Conservation (phyloP, 2,329 filamentous ascomycete genomes). For the Amylocarpus encephaloides region DNA sequence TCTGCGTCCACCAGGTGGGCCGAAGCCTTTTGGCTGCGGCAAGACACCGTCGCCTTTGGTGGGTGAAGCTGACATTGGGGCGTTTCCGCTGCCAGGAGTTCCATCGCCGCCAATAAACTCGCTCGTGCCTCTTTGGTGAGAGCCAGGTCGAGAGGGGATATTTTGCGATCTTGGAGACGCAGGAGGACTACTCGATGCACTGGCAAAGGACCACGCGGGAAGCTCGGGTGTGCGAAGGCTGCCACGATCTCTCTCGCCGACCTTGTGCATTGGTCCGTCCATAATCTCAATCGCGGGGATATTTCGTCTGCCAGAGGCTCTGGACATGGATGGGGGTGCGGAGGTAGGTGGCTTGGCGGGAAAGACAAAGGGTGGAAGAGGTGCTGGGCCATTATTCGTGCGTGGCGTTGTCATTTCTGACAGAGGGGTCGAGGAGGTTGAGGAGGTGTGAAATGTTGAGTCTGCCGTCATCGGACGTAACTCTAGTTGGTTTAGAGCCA, state of each 20-base stretch:
- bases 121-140: slow-evolving; percentile 71
- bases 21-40: slow-evolving; percentile 44
- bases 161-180: slow-evolving; percentile 41
- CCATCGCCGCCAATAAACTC: slow-evolving; percentile 75
- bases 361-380: slow-evolving; percentile 62
- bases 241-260: not conserved
- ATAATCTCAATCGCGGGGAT: slow-evolving; percentile 36
- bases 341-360: slow-evolving; percentile 42
- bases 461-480: slow-evolving; percentile 6
- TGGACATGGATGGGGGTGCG: slow-evolving; percentile 42
- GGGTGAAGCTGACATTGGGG: slow-evolving; percentile 60
- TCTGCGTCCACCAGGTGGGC: slow-evolving; percentile 49
- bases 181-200: slow-evolving; percentile 23
- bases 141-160: slow-evolving; percentile 47
- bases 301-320: slow-evolving; percentile 45
- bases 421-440: slow-evolving; percentile 2
- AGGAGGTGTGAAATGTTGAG: slow-evolving; percentile 2
- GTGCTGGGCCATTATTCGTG: slow-evolving; percentile 36
- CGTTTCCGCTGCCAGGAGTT: slow-evolving; percentile 33
- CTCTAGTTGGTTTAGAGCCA: slow-evolving; percentile 1
- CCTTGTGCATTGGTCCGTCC: not conserved
- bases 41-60: slow-evolving; percentile 57
- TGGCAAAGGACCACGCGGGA: slow-evolving; percentile 31
- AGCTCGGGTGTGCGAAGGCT: slow-evolving; percentile 22
- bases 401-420: slow-evolving; percentile 9